Percentiles rank a stretch among this genome's conserved stretches.
These are phyloP conservation scores for Fusarium musae DNA, from an alignment of 2,329 filamentous ascomycete species.

Conservation along the genomic window DNA sequence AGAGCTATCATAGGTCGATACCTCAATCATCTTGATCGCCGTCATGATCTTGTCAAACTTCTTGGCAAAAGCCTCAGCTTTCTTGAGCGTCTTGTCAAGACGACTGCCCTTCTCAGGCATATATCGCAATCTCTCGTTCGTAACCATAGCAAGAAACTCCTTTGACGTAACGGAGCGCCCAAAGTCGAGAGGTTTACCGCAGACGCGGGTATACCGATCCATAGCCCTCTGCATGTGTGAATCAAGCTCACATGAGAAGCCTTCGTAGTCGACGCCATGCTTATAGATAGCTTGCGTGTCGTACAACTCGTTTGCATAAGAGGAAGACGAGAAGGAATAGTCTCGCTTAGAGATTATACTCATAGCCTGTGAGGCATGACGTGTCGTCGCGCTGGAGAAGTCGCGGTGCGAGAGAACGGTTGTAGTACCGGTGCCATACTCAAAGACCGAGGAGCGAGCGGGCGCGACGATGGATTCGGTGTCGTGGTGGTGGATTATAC, in stretches of 20 bases:
- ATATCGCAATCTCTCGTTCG: neutral
- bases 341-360: neutral
- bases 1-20: neutral
- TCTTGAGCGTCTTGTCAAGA: neutral
- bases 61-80: neutral
- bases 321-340: neutral
- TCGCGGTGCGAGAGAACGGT: neutral
- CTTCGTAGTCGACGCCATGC: neutral
- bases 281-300: slow-evolving; percentile 1
- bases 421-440: neutral
- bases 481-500: neutral
- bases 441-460: neutral
- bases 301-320: neutral
- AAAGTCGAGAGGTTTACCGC: neutral
- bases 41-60: slow-evolving; percentile 6
- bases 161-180: neutral
- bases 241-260: neutral
- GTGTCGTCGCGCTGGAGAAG: neutral
- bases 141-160: neutral
- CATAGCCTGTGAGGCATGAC: neutral
- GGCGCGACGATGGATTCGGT: neutral
- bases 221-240: neutral
- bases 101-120: neutral
- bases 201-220: neutral
- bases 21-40: neutral